Base-by-base conservation (phyloP, 495 filamentous ascomycete genomes). In the Penicillium paradoxum region DNA sequence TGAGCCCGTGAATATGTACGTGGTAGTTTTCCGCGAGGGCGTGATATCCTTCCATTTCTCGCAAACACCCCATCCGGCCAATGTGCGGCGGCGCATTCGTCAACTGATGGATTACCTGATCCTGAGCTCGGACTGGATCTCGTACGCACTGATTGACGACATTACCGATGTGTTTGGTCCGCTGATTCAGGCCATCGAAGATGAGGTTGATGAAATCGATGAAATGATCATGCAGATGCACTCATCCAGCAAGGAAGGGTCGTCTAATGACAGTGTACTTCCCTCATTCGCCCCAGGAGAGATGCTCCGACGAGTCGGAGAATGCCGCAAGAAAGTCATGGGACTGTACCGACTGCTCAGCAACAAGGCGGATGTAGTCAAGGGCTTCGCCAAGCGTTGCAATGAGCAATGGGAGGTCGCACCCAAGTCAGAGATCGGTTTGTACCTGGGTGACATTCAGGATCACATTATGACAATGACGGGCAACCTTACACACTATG, bases 401-500 rank as follows among this genome's bases (percentile, higher is more conserved):
- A 98, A 96, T 59, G 93, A 98, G 73, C 89, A 92, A 56, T 98
- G 93, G 90, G 89, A 96, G 62, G 86, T 98, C 38, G 95, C 93
- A 22, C 93, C 93, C 45, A 79, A 92, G 53, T 91, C 87, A 29
- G 93, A 98, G 69, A 97, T 98, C 69, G 92, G 93, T 6, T 63
- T 97, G 48, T 98, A 97, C 71, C 70, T 98, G 54, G 92, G 93
- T 47, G 93, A 97, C 76, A 97, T 98, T 59, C 93, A 97, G 70
- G 93, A 98, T 73, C 92, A 97, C 67, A 96, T 97, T 60, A 84
- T 98, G 70, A 98, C 92, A 44, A 97, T 97, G 93, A 96, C 91
- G 30, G 84, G 84, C 53, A 97, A 96, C 67, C 73, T 98, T 59
- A 87, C 84, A 53, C 91, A 98, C 67, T 97, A 97, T 57, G 93